Evolutionary conservation across 2,329 filamentous ascomycete genomes (phyloP).

Genomic region (Beauveria medogensis): DNA sequence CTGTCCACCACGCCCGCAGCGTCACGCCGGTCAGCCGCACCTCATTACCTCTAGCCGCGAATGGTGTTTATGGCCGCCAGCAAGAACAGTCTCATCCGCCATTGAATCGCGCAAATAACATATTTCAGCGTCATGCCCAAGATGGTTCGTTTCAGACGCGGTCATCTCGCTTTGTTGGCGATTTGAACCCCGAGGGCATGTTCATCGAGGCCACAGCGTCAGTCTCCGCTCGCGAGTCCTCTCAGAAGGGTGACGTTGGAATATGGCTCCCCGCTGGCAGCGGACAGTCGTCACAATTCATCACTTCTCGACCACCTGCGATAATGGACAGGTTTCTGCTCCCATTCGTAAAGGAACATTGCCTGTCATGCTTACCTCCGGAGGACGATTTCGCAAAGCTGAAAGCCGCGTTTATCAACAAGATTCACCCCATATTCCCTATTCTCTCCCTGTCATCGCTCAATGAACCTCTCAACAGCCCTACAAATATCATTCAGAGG

Average conservation of each 20-base stretch:
- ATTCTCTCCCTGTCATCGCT: constrained; percentile 35
- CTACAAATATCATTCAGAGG: constrained; percentile 36
- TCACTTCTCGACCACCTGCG: constrained; percentile 28
- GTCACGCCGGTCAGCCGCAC: constrained; percentile 4
- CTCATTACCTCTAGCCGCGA: not conserved
- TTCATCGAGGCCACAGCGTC: constrained; percentile 46
- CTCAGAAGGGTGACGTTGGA: constrained; percentile 45
- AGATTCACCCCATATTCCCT: constrained; percentile 48
- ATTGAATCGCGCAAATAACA: not conserved
- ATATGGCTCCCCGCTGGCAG: constrained; percentile 40
- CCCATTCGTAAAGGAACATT: constrained; percentile 37
- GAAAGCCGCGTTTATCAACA: constrained; percentile 38
- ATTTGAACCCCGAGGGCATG: constrained; percentile 52
- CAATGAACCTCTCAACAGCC: constrained; percentile 21
- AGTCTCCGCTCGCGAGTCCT: constrained; percentile 24
- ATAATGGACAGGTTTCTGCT: constrained; percentile 33
- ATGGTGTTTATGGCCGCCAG: not conserved
- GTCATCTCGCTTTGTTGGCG: constrained; percentile 46
- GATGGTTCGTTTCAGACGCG: constrained; percentile 18
- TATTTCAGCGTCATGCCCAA: constrained; percentile 7
- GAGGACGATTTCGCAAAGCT: constrained; percentile 37
- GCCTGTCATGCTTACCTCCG: constrained; percentile 40
- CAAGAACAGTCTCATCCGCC: not conserved
- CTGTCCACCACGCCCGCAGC: not conserved
- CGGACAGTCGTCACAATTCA: constrained; percentile 28